Conservation (phyloP, 1,284 basidiomycete genomes). For the Pascua sp. region DNA sequence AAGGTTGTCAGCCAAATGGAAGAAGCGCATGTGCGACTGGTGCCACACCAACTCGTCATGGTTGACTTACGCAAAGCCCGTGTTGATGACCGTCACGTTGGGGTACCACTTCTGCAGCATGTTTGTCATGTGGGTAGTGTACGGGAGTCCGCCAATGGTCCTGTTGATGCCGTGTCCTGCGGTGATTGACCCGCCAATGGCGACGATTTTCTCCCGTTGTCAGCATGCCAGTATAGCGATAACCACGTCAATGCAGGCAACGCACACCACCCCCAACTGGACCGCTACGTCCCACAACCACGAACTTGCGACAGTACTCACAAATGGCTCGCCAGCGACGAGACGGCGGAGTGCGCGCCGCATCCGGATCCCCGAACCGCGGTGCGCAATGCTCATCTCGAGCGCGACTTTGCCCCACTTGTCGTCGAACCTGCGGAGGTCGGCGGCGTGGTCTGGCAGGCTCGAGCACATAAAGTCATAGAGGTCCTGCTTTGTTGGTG, state of each 20-base stretch:
- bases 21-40: too few relatives aligned
- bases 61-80: background rate
- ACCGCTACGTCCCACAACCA: too few relatives aligned
- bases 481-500: too few relatives aligned
- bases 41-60: too few relatives aligned
- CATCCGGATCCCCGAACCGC: constrained; percentile 4
- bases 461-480: too few relatives aligned
- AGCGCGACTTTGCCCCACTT: constrained; percentile 2
- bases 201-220: background rate
- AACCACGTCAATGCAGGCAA: too few relatives aligned
- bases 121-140: background rate
- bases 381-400: constrained; percentile 8
- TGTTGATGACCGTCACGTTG: constrained; percentile 1
- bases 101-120: background rate
- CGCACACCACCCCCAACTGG: too few relatives aligned
- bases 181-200: constrained; percentile 7
- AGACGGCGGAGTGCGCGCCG: background rate
- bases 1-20: too few relatives aligned
- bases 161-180: constrained; percentile 1
- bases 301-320: too few relatives aligned
- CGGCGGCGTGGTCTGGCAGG: too few relatives aligned
- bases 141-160: background rate
- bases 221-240: too few relatives aligned
- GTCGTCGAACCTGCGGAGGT: background rate
- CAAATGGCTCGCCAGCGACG: too few relatives aligned